These are phyloP conservation scores for Quercus lobata DNA, from an alignment of 331 rosid genomes.

Conservation along the genomic window DNA sequence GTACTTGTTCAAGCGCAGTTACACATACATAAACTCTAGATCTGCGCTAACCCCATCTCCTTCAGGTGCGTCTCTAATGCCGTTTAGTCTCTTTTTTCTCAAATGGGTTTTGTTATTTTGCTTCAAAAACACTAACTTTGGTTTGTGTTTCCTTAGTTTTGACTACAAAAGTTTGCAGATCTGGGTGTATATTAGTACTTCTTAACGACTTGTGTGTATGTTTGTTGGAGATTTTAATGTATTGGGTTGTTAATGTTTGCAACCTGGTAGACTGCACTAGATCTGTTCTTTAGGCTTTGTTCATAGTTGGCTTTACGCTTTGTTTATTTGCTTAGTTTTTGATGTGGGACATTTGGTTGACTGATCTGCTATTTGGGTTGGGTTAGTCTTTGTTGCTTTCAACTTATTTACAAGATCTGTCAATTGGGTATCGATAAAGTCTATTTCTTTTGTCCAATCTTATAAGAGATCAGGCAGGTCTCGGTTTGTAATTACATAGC, in stretches of 20 bases:
- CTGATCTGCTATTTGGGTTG: background rate
- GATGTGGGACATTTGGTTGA: background rate
- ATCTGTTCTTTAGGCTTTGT: background rate
- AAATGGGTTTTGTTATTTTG: too few relatives aligned
- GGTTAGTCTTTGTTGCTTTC: background rate
- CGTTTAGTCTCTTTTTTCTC: too few relatives aligned
- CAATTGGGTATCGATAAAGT: background rate
- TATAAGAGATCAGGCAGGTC: background rate
- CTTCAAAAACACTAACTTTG: background rate
- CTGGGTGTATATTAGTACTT: conserved; percentile 24
- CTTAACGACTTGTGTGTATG: background rate
- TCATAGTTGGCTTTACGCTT: background rate
- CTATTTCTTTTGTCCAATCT: background rate
- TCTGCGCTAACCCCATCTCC: background rate
- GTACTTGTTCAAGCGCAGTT: background rate
- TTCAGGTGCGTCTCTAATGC: background rate
- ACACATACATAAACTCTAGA: background rate
- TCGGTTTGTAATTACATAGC: background rate
- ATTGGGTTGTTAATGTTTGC: background rate
- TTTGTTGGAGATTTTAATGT: background rate
- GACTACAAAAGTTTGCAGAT: conserved; percentile 26
- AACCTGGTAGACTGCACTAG: background rate
- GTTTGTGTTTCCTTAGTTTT: background rate
- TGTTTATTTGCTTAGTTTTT: background rate
- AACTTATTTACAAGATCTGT: background rate